Evolutionary conservation across 495 filamentous ascomycete species (phyloP).

Genomic region (Aspergillus cavernicola): DNA sequence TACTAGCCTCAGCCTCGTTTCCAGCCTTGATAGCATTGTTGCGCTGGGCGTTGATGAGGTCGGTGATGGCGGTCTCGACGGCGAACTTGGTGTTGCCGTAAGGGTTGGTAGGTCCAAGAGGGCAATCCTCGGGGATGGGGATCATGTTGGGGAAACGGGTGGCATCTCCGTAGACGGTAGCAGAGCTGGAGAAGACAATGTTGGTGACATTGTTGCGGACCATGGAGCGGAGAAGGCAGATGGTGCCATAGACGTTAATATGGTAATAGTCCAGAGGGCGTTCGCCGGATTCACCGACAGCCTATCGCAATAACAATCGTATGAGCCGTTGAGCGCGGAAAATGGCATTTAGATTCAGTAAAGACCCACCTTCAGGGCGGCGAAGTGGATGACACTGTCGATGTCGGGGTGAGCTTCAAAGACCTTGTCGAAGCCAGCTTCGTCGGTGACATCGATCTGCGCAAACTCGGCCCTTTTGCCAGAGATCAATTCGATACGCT

Average conservation of each 20-base stretch:
- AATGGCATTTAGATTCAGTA: background rate
- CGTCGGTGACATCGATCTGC: constrained; percentile 83
- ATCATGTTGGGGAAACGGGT: constrained; percentile 98
- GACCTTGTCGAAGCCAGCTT: constrained; percentile 76
- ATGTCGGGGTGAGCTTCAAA: constrained; percentile 88
- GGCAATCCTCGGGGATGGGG: constrained; percentile 95
- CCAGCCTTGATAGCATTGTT: constrained; percentile 77
- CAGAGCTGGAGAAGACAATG: constrained; percentile 96
- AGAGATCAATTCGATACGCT: constrained; percentile 88
- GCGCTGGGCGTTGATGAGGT: constrained; percentile 83
- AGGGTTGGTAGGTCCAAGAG: constrained; percentile 92
- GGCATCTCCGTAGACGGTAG: constrained; percentile 96
- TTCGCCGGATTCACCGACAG: constrained; percentile 93
- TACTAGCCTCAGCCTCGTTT: constrained; percentile 58
- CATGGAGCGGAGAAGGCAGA: constrained; percentile 86
- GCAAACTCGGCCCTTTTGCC: constrained; percentile 86
- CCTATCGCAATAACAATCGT: constrained; percentile 44
- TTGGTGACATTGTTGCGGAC: constrained; percentile 83
- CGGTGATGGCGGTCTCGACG: constrained; percentile 86
- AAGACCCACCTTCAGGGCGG: constrained; percentile 80
- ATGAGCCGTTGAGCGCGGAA: constrained; percentile 5
- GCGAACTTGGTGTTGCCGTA: constrained; percentile 94
- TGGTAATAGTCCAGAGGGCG: constrained; percentile 97
- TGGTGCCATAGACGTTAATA: constrained; percentile 91
- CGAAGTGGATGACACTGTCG: constrained; percentile 98